Conservation (phyloP, 2,329 filamentous ascomycete genomes). For the Fusarium brevicatenulatum region DNA sequence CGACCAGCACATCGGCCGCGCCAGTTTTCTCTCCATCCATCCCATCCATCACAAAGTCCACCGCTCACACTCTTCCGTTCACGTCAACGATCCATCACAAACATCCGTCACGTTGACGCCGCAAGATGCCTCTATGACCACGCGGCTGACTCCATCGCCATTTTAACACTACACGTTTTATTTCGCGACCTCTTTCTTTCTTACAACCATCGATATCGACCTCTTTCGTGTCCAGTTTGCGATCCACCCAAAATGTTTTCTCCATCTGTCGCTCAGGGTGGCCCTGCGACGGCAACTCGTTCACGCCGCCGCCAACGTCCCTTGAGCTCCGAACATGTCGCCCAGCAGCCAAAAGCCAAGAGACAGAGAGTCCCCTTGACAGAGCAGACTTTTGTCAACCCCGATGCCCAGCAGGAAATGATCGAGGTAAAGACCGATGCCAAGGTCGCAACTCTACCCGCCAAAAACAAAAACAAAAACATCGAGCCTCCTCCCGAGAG, state of each 20-base stretch:
- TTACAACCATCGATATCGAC: constrained; percentile 26
- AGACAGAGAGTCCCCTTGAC: constrained; percentile 67
- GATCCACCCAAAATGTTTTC: constrained; percentile 66
- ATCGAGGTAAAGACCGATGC: constrained; percentile 65
- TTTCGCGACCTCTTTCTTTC: constrained; percentile 21
- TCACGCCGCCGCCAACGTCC: constrained; percentile 71
- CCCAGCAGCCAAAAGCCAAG: constrained; percentile 71
- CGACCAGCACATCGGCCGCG: constrained; percentile 13
- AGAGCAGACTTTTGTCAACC: constrained; percentile 66
- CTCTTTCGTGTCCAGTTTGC: constrained; percentile 25
- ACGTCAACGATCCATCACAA: constrained; percentile 31
- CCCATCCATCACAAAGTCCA: constrained; percentile 37
- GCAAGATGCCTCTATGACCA: constrained; percentile 45
- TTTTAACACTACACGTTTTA: constrained; percentile 23
- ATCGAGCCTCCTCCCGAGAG: constrained; percentile 59
- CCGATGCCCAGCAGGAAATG: constrained; percentile 62
- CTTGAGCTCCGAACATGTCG: constrained; percentile 63
- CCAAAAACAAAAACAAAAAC: constrained; percentile 59
- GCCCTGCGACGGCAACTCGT: constrained; percentile 66
- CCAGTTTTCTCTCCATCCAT: constrained; percentile 37
- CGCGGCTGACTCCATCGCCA: constrained; percentile 41
- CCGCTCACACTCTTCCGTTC: constrained; percentile 35
- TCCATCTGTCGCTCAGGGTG: constrained; percentile 61
- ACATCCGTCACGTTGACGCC: constrained; percentile 31
- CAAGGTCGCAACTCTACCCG: constrained; percentile 58